Evolutionary conservation across 495 filamentous ascomycete species (phyloP), one percentile per base, ranked within the genome.

Genomic region (Aspergillus sclerotioniger): DNA sequence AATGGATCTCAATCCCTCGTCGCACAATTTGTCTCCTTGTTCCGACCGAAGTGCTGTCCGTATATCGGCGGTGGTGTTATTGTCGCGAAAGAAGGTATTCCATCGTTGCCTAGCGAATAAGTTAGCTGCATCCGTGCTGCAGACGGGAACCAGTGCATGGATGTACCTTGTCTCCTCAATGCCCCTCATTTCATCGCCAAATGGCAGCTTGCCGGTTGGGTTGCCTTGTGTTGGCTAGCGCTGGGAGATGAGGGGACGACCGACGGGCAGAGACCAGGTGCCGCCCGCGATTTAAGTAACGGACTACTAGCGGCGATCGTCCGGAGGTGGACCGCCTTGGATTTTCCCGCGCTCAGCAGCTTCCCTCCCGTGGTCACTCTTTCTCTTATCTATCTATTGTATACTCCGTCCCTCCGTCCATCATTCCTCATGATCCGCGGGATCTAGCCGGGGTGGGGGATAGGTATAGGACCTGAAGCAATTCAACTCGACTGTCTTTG

Each of bases 1-100:
- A 48, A 96, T 80, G 21, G 92, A 96, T 39, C 94, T 83, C 54
- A 92, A 81, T 17, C 91, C 91, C 41, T 82, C 79, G 37, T 82
- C 76, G 67, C 89, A 91, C 33, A 88, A 84, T 66, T 82, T 64
- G 72, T 73, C 53, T 70, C 71, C 62, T 75, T 81, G 67, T 51
- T 79, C 75, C 45, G 82, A 75, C 65, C 78, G 87, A 33, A 92
- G 80, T 5, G 84, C 82, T 41, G 76, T 77, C 68, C 83, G 86
- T 8, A 96, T 80, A 58, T 90, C 84, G 51, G 76, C 72, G 58
- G 90, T 67, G 57, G 72, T 86, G 43, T 77, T 68, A 63, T 81
- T 80, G 63, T 86, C 70, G 71, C 74, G 80, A 67, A 89, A 76
- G 48, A 87, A 84, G 56, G 78, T 77, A 66, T 84, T 75, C 89